phyloP scores from a whole-genome alignment of 1,284 basidiomycete species.

The Ceratobasidium sp. region DNA sequence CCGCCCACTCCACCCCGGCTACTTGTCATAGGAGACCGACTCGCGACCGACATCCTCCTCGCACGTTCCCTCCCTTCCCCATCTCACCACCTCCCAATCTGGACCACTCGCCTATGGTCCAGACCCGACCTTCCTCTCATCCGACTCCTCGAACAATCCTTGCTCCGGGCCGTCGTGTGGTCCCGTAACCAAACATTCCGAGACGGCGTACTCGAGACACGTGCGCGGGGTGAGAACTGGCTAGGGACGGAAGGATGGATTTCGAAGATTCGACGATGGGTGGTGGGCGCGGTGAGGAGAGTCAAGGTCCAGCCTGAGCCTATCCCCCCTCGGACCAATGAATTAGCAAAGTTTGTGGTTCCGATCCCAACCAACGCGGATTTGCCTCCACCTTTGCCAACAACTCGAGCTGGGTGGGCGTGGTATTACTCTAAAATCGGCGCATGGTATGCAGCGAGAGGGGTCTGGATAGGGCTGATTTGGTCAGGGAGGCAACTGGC shows the following conservation, averaged over 20 bases:
- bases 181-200: conserved; percentile 12
- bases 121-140: conserved; percentile 55
- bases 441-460: conserved; percentile 1
- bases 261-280: background rate
- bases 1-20: conserved; percentile 1
- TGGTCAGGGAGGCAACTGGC: background rate
- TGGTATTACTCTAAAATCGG: conserved; percentile 39
- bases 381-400: conserved; percentile 6
- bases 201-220: conserved; percentile 15
- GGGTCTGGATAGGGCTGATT: background rate
- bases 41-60: conserved; percentile 92
- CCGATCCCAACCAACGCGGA: background rate
- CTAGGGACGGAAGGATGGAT: conserved; percentile 16
- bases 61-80: conserved; percentile 72
- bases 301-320: background rate
- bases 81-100: conserved; percentile 49
- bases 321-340: background rate
- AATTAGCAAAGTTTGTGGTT: conserved; percentile 17
- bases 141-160: conserved; percentile 57
- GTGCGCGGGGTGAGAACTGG: conserved; percentile 27
- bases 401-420: conserved; percentile 15
- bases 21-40: conserved; percentile 89
- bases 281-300: background rate
- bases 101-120: conserved; percentile 47
- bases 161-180: conserved; percentile 36